Evolutionary conservation across 306 rosid genomes (phyloP).

Genomic region (Prinsepia uniflora): DNA sequence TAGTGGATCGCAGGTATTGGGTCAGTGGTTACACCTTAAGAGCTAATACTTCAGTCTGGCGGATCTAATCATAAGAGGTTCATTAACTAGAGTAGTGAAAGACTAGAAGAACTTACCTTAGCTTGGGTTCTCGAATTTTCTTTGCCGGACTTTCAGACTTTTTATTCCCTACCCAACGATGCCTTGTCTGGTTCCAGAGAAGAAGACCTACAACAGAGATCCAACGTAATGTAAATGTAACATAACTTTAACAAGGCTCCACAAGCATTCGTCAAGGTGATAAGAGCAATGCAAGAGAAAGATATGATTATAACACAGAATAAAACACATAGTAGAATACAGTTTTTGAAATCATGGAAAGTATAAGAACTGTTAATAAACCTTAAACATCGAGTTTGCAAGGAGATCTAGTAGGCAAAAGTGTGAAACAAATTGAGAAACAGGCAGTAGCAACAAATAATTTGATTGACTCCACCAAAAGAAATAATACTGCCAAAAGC

Average conservation of each 20-base stretch:
- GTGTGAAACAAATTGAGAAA: background rate
- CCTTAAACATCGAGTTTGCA: background rate
- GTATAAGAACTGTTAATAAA: background rate
- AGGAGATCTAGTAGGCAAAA: background rate
- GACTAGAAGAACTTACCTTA: constrained; percentile 42
- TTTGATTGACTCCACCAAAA: background rate
- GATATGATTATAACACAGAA: background rate
- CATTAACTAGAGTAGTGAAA: background rate
- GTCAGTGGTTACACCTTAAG: background rate
- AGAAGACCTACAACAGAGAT: constrained; percentile 61
- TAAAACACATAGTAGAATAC: background rate
- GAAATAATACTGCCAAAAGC: background rate
- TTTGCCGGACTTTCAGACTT: constrained; percentile 40
- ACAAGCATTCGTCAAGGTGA: background rate
- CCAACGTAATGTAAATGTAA: constrained; percentile 12
- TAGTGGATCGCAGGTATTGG: background rate
- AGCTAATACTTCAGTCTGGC: background rate
- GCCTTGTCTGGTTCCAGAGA: constrained; percentile 91
- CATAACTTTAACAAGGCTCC: constrained; percentile 21
- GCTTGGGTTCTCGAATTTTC: constrained; percentile 70
- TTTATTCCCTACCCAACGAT: constrained; percentile 74
- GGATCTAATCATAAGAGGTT: background rate
- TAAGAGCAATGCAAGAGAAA: constrained; percentile 3
- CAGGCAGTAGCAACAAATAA: background rate
- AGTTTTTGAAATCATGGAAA: background rate